phyloP scores from a whole-genome alignment of 2,329 filamentous ascomycete genomes.

The Plenodomus tracheiphilus region DNA sequence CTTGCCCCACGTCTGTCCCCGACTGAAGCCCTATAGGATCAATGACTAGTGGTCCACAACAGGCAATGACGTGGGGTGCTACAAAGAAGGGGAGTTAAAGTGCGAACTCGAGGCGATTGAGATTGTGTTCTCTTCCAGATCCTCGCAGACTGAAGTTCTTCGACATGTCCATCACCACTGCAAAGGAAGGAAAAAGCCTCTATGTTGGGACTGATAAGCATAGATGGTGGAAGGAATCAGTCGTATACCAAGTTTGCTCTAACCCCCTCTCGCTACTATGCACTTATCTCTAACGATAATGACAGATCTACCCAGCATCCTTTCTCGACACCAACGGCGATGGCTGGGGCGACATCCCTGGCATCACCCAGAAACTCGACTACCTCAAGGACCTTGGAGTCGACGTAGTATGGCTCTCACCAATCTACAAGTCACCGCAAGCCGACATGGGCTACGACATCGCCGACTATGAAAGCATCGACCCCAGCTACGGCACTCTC shows the following conservation, averaged over 20 bases:
- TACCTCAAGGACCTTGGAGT: constrained; percentile 56
- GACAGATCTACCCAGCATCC: constrained; percentile 60
- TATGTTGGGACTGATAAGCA: constrained; percentile 41
- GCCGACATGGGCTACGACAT: constrained; percentile 50
- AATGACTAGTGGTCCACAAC: constrained; percentile 1
- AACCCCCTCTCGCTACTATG: neutral
- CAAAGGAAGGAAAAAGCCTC: constrained; percentile 18
- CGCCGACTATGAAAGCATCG: constrained; percentile 46
- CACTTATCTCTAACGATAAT: neutral
- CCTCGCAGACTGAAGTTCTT: neutral
- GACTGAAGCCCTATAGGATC: neutral
- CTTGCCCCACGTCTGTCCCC: neutral
- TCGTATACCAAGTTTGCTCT: constrained; percentile 56
- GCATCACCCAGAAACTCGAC: constrained; percentile 60
- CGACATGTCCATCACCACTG: neutral
- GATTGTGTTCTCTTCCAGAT: neutral
- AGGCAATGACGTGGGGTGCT: constrained; percentile 7
- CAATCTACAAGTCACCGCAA: constrained; percentile 53
- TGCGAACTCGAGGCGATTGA: neutral
- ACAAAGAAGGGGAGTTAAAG: neutral
- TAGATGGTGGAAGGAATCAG: constrained; percentile 64
- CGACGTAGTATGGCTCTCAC: constrained; percentile 43
- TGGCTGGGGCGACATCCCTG: constrained; percentile 60
- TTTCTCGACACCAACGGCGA: constrained; percentile 62
- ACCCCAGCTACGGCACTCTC: constrained; percentile 45